Percentiles rank a stretch among this genome's conserved stretches.
phyloP scores from a whole-genome alignment of 495 filamentous ascomycete genomes.

The Annulohypoxylon bovei region DNA sequence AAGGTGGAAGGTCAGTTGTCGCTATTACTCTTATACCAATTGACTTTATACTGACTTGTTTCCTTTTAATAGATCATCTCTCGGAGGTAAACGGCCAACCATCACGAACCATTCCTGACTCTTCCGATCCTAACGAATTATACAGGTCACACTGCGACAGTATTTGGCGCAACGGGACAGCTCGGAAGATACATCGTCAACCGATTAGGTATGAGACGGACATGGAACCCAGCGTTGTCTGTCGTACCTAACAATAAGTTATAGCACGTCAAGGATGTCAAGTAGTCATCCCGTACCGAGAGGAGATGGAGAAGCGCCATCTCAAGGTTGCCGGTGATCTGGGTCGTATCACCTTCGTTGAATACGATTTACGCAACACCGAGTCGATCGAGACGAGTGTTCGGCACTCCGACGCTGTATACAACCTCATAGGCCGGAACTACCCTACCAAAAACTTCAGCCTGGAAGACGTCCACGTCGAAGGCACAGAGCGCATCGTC shows the following conservation, averaged over 20 bases:
- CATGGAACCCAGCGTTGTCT: constrained; percentile 1
- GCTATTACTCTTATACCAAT: constrained; percentile 4
- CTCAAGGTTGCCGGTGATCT: constrained; percentile 95
- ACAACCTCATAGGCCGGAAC: constrained; percentile 91
- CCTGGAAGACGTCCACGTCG: constrained; percentile 91
- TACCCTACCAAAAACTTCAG: constrained; percentile 99
- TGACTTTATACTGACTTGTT: constrained; percentile 32
- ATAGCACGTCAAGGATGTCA: constrained; percentile 90
- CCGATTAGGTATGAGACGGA: constrained; percentile 75
- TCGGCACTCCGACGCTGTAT: constrained; percentile 95
- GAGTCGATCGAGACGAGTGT: constrained; percentile 96
- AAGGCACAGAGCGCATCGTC: constrained; percentile 92
- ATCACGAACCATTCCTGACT: constrained; percentile 37
- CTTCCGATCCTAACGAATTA: constrained; percentile 45
- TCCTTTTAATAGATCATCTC: constrained; percentile 69
- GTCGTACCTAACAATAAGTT: constrained; percentile 47
- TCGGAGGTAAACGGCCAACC: constrained; percentile 72
- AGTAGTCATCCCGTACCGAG: constrained; percentile 91
- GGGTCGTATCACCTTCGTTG: constrained; percentile 86
- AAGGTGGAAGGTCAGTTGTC: constrained; percentile 79
- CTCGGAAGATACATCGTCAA: constrained; percentile 98
- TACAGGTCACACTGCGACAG: constrained; percentile 91
- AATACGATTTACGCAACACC: constrained; percentile 96
- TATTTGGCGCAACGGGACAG: constrained; percentile 97
- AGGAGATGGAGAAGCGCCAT: constrained; percentile 98